A percentile compares a stretch with the other conserved stretches of the same genome.
Evolutionary conservation across 192 early-diverging fungal genomes (phyloP).

Genomic region (Coemansia sp.): DNA sequence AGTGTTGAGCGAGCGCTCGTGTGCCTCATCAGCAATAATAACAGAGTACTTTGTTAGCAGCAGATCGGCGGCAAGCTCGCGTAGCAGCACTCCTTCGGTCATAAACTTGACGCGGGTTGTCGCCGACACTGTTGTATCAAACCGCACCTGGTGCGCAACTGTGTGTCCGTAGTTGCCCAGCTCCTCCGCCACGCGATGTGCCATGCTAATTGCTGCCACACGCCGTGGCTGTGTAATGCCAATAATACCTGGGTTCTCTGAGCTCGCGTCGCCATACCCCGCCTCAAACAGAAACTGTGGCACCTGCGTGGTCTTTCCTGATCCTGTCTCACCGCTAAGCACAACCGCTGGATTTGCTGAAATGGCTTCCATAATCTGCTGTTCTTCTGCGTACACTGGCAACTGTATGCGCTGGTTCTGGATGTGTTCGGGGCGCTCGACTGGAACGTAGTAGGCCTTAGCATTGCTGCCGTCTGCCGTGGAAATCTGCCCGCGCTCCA

Average conservation of each 20-base stretch:
- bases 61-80: conserved; percentile 86
- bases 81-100: conserved; percentile 98
- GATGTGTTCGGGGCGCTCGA: conserved; percentile 73
- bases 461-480: not conserved
- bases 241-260: conserved; percentile 83
- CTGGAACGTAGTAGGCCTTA: conserved; percentile 68
- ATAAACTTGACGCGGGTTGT: conserved; percentile 95
- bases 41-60: conserved; percentile 91
- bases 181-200: conserved; percentile 90
- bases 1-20: conserved; percentile 96
- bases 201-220: conserved; percentile 96
- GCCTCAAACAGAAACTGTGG: conserved; percentile 98
- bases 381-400: conserved; percentile 93
- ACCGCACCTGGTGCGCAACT: conserved; percentile 75
- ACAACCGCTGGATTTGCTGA: conserved; percentile 80
- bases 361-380: conserved; percentile 97
- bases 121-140: conserved; percentile 75
- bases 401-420: conserved; percentile 75
- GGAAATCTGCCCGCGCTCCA: conserved; percentile 14
- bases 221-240: conserved; percentile 98
- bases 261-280: conserved; percentile 87
- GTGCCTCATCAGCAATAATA: conserved; percentile 98
- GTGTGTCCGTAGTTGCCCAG: conserved; percentile 70
- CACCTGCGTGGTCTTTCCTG: conserved; percentile 95
- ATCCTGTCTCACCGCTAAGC: conserved; percentile 97